A percentile compares a stretch with the other conserved stretches of the same genome.
These are phyloP conservation scores for Fusarium beomiforme DNA, from an alignment of 2,329 filamentous ascomycete genomes.

Conservation along the genomic window DNA sequence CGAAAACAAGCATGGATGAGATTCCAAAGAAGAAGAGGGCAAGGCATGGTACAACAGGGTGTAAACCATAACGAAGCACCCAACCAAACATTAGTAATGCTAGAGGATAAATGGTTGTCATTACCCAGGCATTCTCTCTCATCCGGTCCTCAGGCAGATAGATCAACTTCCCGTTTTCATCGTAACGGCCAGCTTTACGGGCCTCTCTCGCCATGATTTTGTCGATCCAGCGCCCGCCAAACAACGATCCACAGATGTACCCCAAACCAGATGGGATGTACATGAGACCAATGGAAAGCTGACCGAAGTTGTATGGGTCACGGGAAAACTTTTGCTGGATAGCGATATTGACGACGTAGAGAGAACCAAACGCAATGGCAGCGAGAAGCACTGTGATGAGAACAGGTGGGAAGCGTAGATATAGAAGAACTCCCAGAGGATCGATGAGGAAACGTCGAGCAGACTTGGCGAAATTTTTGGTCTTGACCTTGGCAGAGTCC, in stretches of 20 bases:
- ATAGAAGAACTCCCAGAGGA: conserved; percentile 75
- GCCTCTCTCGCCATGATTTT: conserved; percentile 83
- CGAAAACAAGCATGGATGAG: conserved; percentile 84
- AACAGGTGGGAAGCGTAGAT: conserved; percentile 78
- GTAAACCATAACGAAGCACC: conserved; percentile 71
- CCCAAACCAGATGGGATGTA: conserved; percentile 82
- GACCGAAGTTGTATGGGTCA: conserved; percentile 74
- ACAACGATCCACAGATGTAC: conserved; percentile 73
- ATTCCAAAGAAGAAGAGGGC: conserved; percentile 80
- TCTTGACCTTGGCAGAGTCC: conserved; percentile 68
- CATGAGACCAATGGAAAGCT: conserved; percentile 76
- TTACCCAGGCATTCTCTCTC: conserved; percentile 83
- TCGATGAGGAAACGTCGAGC: conserved; percentile 74
- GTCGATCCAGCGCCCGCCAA: conserved; percentile 83
- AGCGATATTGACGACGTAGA: conserved; percentile 83
- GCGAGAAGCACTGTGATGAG: conserved; percentile 78
- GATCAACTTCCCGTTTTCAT: conserved; percentile 71
- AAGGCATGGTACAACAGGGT: conserved; percentile 70
- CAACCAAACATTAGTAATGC: conserved; percentile 83
- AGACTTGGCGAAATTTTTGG: conserved; percentile 61
- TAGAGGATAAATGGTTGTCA: conserved; percentile 74
- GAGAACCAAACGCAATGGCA: conserved; percentile 76
- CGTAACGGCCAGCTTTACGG: conserved; percentile 73
- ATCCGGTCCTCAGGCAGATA: conserved; percentile 83
- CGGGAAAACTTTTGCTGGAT: conserved; percentile 75